Evolutionary conservation across 768 basidiomycete species (phyloP), one percentile per base, ranked within the genome.

Genomic region (Filobasidium floriforme): DNA sequence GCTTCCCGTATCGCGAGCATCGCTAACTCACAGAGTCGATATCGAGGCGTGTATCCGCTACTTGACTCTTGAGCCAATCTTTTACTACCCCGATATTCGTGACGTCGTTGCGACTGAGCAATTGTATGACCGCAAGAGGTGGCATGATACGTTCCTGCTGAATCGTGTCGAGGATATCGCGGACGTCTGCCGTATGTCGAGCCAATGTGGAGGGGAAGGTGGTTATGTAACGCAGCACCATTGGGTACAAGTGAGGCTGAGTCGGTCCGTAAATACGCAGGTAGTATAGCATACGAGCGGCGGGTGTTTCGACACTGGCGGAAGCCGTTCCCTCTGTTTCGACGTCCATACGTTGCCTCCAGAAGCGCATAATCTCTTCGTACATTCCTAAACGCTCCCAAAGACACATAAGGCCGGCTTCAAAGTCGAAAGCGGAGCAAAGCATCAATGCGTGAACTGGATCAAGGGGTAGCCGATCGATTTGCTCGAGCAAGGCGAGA

Each of bases 331-430:
- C 26, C 26, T 24, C 54, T 49, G 63, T 22, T 22, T 14, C 26
- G 55, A 40, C 10, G 46, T 41, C 24, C 18, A 12, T 63, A 18
- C 24, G 19, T n/a, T 89, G 89, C 84, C 94, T 93, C 88, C 88
- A 92, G 80, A 90, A 96, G 26, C 92, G 84, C 37, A 98, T 75
- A 57, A 98, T 87, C 70, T 96, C 93, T 72, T 97, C 94, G 76
- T 91, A 90, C 94, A 96, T 93, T 7, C 89, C 92, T 80, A 92
- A 82, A 68, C 84, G 86, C 80, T 96, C 96, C 90, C 92, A 98
- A 1, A 98, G 82, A 5, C 89, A 79, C 1, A 98, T 88, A 12
- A 94, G 83, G 0, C 96, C 96, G 0, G 85, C 84, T 0, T 87
- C 92, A 72, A 92, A 96, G 14, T 81, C 82, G 44, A 85, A 83